Conservation (phyloP, 305 asterid species). For the Solanum aculeatissimum region DNA sequence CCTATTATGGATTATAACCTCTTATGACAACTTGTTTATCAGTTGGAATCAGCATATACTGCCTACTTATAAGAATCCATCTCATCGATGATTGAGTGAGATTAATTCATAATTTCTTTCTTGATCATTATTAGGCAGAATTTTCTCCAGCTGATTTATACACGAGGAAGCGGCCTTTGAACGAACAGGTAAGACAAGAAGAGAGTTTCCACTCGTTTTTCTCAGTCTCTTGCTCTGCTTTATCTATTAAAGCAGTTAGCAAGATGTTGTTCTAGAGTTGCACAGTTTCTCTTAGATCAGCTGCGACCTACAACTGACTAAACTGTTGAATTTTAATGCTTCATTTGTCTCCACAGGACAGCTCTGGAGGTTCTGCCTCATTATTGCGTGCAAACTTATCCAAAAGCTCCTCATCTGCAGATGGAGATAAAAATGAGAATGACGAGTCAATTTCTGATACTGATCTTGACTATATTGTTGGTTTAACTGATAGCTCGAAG, state of each 20-base stretch:
- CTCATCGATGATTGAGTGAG: neutral
- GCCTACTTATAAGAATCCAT: neutral
- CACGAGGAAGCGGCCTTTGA: conserved; percentile 79
- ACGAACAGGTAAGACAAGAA: conserved; percentile 37
- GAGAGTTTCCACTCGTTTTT: neutral
- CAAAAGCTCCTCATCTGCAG: conserved; percentile 30
- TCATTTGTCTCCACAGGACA: conserved; percentile 42
- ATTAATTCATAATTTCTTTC: neutral
- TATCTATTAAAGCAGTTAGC: neutral
- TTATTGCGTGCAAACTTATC: conserved; percentile 30
- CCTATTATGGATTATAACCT: neutral
- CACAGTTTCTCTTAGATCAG: neutral
- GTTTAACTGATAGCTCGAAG: conserved; percentile 61
- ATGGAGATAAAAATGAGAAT: conserved; percentile 46
- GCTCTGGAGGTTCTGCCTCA: conserved; percentile 34
- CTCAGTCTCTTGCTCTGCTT: neutral
- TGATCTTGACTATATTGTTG: conserved; percentile 89
- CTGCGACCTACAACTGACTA: neutral
- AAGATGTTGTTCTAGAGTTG: neutral
- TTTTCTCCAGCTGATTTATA: conserved; percentile 74
- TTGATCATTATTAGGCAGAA: conserved; percentile 54
- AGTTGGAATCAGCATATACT: neutral
- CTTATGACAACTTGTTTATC: neutral
- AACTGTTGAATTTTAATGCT: conserved; percentile 6
- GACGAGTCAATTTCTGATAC: conserved; percentile 82